Evolutionary conservation across 495 filamentous ascomycete genomes (phyloP).

Genomic region (Penicillium egyptiacum): DNA sequence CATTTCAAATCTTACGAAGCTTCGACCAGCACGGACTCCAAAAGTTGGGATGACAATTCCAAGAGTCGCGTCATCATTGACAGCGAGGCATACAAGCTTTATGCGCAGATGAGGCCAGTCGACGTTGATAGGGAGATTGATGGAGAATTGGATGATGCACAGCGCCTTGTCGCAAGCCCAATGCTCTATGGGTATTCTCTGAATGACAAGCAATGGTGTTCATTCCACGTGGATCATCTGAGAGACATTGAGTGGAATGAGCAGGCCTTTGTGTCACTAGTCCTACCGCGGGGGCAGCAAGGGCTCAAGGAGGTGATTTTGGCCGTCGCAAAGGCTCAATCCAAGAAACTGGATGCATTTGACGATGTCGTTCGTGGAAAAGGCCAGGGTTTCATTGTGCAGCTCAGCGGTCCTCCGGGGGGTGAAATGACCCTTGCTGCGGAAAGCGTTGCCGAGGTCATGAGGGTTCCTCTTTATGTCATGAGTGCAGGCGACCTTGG

Average conservation of each 20-base stretch:
- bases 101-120: slow-evolving; percentile 35
- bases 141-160: slow-evolving; percentile 18
- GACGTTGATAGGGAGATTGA: slow-evolving; percentile 13
- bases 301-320: slow-evolving; percentile 34
- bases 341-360: slow-evolving; percentile 26
- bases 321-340: slow-evolving; percentile 33
- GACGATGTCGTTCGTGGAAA: slow-evolving; percentile 37
- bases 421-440: slow-evolving; percentile 48
- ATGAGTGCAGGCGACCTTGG: slow-evolving; percentile 58
- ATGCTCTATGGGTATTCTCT: slow-evolving; percentile 31
- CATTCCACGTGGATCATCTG: slow-evolving; percentile 38
- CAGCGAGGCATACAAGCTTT: slow-evolving; percentile 38
- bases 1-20: slow-evolving; percentile 63
- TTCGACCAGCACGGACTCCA: slow-evolving; percentile 25
- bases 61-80: slow-evolving; percentile 59
- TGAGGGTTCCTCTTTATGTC: slow-evolving; percentile 34
- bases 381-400: slow-evolving; percentile 38
- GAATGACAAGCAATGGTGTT: slow-evolving; percentile 43
- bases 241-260: slow-evolving; percentile 52
- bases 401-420: slow-evolving; percentile 44
- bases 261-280: slow-evolving; percentile 55
- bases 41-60: slow-evolving; percentile 28
- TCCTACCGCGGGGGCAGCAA: slow-evolving; percentile 38
- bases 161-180: slow-evolving; percentile 19
- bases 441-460: slow-evolving; percentile 36